phyloP scores from a whole-genome alignment of 176 grass and related monocot species.

The Musa schizocarpa region DNA sequence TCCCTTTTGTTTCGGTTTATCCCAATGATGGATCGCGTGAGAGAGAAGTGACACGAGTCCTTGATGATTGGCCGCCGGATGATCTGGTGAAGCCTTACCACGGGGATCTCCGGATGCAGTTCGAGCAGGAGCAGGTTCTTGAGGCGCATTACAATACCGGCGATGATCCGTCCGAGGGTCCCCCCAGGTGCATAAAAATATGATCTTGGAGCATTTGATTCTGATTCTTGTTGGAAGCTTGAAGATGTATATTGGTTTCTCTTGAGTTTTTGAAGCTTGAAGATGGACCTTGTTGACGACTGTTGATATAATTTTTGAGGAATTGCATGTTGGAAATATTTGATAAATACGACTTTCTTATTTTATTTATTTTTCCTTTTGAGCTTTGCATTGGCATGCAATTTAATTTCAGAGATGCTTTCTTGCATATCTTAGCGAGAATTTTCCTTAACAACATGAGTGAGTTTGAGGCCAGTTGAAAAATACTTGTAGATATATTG shows the following conservation, averaged over 20 bases:
- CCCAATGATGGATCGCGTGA: background rate
- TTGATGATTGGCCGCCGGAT: background rate
- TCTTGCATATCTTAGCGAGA: too few species aligned
- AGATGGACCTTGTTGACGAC: too few species aligned
- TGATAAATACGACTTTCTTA: background rate
- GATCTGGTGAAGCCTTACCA: background rate
- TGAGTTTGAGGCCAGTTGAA: too few species aligned
- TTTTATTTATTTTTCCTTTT: too few species aligned
- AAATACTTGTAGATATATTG: too few species aligned
- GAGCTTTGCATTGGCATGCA: too few species aligned
- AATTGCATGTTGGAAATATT: background rate
- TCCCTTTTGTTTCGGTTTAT: background rate
- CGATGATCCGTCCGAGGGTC: background rate
- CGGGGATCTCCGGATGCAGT: conserved; percentile 3
- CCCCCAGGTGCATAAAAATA: background rate
- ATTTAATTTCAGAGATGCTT: too few species aligned
- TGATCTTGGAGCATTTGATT: background rate
- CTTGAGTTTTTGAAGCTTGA: too few species aligned
- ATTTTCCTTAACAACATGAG: too few species aligned
- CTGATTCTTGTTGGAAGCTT: background rate
- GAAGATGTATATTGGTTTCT: background rate
- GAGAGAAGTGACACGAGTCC: background rate
- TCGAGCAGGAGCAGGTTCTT: conserved; percentile 5
- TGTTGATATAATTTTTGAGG: background rate
- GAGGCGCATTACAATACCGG: background rate